phyloP scores from a whole-genome alignment of 352 stramenopile species.

The Phytopythium vexans region DNA sequence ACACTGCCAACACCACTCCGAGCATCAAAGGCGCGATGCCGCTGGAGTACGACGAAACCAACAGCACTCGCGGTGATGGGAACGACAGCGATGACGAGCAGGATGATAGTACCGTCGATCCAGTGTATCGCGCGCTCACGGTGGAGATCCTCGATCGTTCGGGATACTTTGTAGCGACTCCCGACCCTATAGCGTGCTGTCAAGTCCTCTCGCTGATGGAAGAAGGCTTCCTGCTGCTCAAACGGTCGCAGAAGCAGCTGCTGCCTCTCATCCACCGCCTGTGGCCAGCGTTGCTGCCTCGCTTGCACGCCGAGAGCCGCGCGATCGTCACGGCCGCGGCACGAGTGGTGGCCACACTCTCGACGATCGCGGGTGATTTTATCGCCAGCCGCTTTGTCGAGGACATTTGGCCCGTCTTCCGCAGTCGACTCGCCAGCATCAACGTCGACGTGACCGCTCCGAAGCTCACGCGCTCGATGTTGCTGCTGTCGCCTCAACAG shows the following conservation, averaged over 20 bases:
- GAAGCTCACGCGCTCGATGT: constrained; percentile 62
- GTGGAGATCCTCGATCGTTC: constrained; percentile 77
- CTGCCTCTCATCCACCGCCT: constrained; percentile 72
- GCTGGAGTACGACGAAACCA: constrained; percentile 49
- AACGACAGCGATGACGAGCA: constrained; percentile 21
- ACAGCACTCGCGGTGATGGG: constrained; percentile 10
- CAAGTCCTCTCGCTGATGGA: constrained; percentile 70
- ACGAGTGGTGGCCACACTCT: constrained; percentile 45
- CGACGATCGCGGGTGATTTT: constrained; percentile 64
- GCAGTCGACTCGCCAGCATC: constrained; percentile 36
- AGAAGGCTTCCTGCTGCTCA: constrained; percentile 54
- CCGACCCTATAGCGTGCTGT: constrained; percentile 68
- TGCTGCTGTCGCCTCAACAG: constrained; percentile 31
- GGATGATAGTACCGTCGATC: constrained; percentile 4
- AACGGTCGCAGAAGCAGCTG: constrained; percentile 39
- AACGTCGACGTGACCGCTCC: constrained; percentile 24
- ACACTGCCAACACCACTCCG: constrained; percentile 9
- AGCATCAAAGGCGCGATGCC: constrained; percentile 69
- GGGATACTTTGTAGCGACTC: constrained; percentile 69
- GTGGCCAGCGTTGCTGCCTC: constrained; percentile 67
- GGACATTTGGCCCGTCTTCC: constrained; percentile 66
- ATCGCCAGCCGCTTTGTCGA: constrained; percentile 80
- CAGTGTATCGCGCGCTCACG: constrained; percentile 47
- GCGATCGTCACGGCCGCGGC: constrained; percentile 61
- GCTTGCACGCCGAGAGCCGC: constrained; percentile 49